These are phyloP conservation scores for Phaseolus coccineus DNA, from an alignment of 331 rosid species.

Conservation along the genomic window DNA sequence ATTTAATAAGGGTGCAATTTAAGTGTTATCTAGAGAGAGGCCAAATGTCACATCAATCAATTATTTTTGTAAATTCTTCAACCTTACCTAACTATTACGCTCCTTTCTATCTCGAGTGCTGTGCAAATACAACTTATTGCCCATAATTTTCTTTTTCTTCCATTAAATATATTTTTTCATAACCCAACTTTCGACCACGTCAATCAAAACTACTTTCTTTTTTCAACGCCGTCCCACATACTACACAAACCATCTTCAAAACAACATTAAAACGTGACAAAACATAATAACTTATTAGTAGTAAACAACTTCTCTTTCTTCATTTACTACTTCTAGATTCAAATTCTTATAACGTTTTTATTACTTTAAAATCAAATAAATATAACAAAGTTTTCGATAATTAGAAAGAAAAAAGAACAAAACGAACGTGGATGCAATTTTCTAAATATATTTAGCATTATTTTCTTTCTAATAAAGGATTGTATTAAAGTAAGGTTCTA, in stretches of 20 bases:
- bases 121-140: neutral
- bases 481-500: no score
- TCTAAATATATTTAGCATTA: no score
- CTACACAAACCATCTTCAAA: conserved; percentile 26
- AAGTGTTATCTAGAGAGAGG: conserved; percentile 5
- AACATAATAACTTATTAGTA: no score
- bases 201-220: conserved; percentile 11
- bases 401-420: no score
- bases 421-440: no score
- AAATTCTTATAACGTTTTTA: no score
- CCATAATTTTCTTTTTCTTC: neutral
- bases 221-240: conserved; percentile 22
- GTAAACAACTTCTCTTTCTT: no score
- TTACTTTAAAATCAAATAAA: no score
- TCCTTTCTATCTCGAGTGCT: conserved; percentile 25
- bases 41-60: conserved; percentile 48
- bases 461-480: no score
- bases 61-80: conserved; percentile 24
- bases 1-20: conserved; percentile 29
- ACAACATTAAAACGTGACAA: conserved; percentile 1
- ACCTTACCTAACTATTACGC: conserved; percentile 41
- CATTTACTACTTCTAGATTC: no score
- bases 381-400: no score
- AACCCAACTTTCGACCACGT: conserved; percentile 4
- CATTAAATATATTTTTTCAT: neutral